Base-by-base conservation (phyloP, 2,329 filamentous ascomycete genomes). In the Clarireedia sp. region DNA sequence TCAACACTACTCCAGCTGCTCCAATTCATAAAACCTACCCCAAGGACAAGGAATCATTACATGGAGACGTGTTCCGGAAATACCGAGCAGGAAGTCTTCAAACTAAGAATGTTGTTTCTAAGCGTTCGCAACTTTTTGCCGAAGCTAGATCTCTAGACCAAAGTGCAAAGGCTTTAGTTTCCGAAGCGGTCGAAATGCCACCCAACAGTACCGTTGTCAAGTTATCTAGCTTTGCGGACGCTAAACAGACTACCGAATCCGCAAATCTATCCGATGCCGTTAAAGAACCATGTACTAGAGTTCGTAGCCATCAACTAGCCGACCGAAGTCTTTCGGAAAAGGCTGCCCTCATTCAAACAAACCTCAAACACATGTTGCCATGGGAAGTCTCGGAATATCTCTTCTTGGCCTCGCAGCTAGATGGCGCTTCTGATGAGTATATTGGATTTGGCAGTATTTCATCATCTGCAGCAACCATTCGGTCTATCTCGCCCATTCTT, bases 301-400 rank as follows among this genome's bases (percentile, higher is more conserved):
- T 33, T 3, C 29, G 29, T 17, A 41, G 16, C 9, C 16, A 38
- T 38, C 12, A n/a, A 41, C 38, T 41, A 41, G 38, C 5, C 17
- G 16, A 41, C 7, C 38, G 17, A 41, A 41, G 17, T 17, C 17
- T 41, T n/a, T 17, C 6, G 5, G 38, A 19, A n/a, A n/a, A 5
- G 9, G 17, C 41, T 19, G 45, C 52, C 19, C 26, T 43, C 41
- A 40, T 54, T 2, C 52, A 54, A 33, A 40, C 45, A 3, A 37
- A 47, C 8, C 36, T 54, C 36, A 38, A 40, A 43, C n/a, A 44
- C 23, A 26, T 50, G 19, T 47, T 54, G 16, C 52, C 52, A 7
- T 54, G 45, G n/a, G 52, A 54, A 14, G 37, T 54, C 26, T 54
- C 52, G 1, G 26, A 44, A 16, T 54, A 54, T 9, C 52, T 54